Conservation (phyloP, 2,329 filamentous ascomycete genomes). For the Pseudogymnoascus sp. region DNA sequence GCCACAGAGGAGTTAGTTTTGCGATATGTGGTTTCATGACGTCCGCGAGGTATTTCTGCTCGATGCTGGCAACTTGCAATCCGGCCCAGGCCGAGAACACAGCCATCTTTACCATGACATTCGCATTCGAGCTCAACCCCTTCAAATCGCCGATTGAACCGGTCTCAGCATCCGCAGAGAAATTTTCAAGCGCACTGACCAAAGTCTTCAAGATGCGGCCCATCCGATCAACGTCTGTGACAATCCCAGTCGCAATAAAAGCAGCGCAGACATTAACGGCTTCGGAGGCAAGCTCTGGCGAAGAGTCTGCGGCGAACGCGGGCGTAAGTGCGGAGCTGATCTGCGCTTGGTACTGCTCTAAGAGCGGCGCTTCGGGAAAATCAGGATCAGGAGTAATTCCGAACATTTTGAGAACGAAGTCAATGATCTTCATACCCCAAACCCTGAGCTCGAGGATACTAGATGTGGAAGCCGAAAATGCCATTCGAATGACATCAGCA, state of each 20-base stretch:
- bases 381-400: conserved; percentile 92
- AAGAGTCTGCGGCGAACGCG: conserved; percentile 91
- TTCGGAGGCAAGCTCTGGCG: conserved; percentile 88
- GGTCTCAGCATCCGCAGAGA: conserved; percentile 70
- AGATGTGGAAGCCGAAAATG: conserved; percentile 93
- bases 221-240: conserved; percentile 98
- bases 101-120: conserved; percentile 97
- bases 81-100: conserved; percentile 97
- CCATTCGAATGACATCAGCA: conserved; percentile 90
- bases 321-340: conserved; percentile 95
- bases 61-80: conserved; percentile 86
- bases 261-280: conserved; percentile 97
- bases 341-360: conserved; percentile 97
- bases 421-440: conserved; percentile 87
- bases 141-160: conserved; percentile 88
- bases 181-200: conserved; percentile 84
- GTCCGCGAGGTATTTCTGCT: conserved; percentile 80
- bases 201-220: conserved; percentile 92
- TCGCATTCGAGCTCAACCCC: conserved; percentile 87
- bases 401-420: conserved; percentile 90
- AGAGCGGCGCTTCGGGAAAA: conserved; percentile 89
- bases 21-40: conserved; percentile 87
- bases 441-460: conserved; percentile 84
- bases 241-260: conserved; percentile 94
- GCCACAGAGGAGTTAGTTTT: conserved; percentile 84